Evolutionary conservation across 345 rosid species (phyloP).

Genomic region (Garcia nutans): DNA sequence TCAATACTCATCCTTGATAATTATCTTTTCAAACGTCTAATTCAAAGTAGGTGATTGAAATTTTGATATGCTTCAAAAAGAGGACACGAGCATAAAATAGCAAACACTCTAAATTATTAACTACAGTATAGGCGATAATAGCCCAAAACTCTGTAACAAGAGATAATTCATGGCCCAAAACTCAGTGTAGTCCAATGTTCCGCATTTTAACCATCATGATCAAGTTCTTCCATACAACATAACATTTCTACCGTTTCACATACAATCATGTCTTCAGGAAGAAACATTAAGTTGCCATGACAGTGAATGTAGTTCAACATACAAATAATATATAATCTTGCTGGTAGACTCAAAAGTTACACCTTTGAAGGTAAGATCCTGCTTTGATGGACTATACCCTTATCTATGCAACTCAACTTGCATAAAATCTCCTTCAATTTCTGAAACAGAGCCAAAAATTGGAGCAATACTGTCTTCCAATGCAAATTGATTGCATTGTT

Average conservation of each 20-base stretch:
- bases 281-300: not conserved
- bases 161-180: not conserved
- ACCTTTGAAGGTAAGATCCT: not conserved
- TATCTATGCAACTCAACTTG: not conserved
- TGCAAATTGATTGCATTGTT: not conserved
- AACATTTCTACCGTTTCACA: not conserved
- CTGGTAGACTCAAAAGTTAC: not conserved
- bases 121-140: not conserved
- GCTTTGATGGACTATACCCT: not conserved
- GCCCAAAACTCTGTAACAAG: not conserved
- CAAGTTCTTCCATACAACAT: not conserved
- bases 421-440: slow-evolving; percentile 1
- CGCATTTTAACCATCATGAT: not conserved
- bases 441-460: not conserved
- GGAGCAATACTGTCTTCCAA: not conserved
- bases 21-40: not conserved
- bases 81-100: not conserved
- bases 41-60: not conserved
- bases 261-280: not conserved
- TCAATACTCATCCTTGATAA: not conserved
- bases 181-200: not conserved
- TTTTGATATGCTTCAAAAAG: not conserved
- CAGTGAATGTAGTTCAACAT: not conserved
- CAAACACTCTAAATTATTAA: not conserved
- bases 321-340: not conserved